Evolutionary conservation across 352 stramenopile species (phyloP), one percentile per base, ranked within the genome.

Genomic region (Hyaloperonospora arabidopsidis): DNA sequence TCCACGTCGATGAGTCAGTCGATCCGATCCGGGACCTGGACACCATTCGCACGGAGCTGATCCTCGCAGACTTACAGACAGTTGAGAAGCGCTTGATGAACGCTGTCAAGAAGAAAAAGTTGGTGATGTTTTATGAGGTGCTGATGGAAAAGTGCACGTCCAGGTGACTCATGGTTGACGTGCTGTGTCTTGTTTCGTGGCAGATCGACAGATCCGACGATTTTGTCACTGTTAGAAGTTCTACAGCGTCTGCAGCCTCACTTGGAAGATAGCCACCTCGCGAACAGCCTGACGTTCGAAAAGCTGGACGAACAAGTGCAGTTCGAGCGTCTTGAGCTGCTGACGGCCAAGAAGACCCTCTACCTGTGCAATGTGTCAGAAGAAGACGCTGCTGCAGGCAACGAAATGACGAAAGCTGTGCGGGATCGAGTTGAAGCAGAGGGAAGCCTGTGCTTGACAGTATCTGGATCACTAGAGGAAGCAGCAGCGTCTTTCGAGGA

Each of bases 311-410:
- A 97, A 49, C 86, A 96, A 43, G 25, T 89, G 12, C 78, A 90
- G 57, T 88, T 87, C 52, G 73, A 93, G 21, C 80, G 78, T 15
- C 60, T 96, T 36, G 79, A 94, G 62, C 58, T 95, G 7, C 59
- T 95, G 29, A 97, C 95, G 14, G 67, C 85, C 38, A 98, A 97
- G 70, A 95, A 95, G 50, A 96, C 97, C 48, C 91, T 99, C 54
- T 98, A 98, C 67, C 79, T 97, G 41, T 96, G 89, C 52, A 99
- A 99, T 70, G 95, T 99, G 23, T 96, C 89, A 29, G 93, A 98
- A 65, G 74, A 85, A 29, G 94, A 98, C 63, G 81, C 98, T 11
- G 94, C 91, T 0, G 79, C 54, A 7, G 95, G 95, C 15, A 98
- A 98, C 55, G 89, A 79, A 15, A 94, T 98, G 84, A 96, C 93